Evolutionary conservation across 2,329 filamentous ascomycete genomes (phyloP), one percentile per base, ranked within the genome.

Genomic region (Clonostachys byssicola): DNA sequence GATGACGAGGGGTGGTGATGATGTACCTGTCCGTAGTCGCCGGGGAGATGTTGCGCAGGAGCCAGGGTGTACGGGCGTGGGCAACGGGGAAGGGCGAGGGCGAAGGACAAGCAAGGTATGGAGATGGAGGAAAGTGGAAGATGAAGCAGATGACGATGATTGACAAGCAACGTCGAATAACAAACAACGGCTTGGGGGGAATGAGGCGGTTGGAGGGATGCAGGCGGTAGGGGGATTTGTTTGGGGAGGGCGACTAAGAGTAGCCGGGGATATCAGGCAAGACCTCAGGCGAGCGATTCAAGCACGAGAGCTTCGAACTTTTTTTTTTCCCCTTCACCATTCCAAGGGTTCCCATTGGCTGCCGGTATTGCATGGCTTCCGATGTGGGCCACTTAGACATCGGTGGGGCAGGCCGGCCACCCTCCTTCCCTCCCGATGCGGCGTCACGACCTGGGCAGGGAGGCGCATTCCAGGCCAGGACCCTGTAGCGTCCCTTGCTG

Each of bases 221-320:
- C 12, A n/a, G 34, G 34, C 17, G 13, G 43, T 34, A 33, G 20
- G 42, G 14, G 30, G 42, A 16, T 30, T 14, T 30, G 9, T 33
- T 42, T 39, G 36, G 36, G 17, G 36, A 18, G 17, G 36, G 36
- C 36, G 14, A 39, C 36, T 39, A n/a, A 18, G 17, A 12, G 14
- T 18, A 13, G 38, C 38, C 35, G 39, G 44, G 38, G 18, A 46
- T 42, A 14, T 42, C 38, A 35, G 43, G 47, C 42, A 48, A 42
- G 46, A 47, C 33, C 18, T 46, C 43, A 45, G 45, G 40, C 41
- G n/a, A 47, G 41, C 40, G 46, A 38, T n/a, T 23, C 41, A 45
- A 41, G 60, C 61, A 64, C 61, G 54, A 64, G 61, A 65, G 62
- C 62, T 65, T 43, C 52, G 47, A 60, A 63, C 56, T 61, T 66